Percentiles rank a stretch among this genome's conserved stretches.
phyloP scores from a whole-genome alignment of 345 rosid genomes.

The Acer yangbiense region DNA sequence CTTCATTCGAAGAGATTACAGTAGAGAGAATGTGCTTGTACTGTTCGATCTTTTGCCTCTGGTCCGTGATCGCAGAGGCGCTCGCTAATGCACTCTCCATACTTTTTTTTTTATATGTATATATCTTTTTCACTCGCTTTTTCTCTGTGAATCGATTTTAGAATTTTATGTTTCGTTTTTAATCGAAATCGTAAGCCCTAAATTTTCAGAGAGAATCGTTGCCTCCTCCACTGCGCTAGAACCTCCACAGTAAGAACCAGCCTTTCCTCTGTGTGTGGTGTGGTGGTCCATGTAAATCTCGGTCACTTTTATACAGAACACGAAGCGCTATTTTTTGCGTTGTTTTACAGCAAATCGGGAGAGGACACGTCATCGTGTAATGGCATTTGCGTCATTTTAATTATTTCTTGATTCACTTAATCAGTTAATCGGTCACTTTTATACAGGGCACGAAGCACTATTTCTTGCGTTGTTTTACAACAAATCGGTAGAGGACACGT shows the following conservation, averaged over 20 bases:
- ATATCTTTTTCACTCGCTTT: neutral
- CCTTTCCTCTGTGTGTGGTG: neutral
- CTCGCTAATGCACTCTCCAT: conserved; percentile 80
- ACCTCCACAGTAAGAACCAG: neutral
- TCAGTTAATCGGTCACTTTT: neutral
- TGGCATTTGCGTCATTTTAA: neutral
- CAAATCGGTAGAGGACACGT: neutral
- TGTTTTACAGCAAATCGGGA: neutral
- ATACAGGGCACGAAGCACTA: neutral
- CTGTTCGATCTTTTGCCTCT: conserved; percentile 98
- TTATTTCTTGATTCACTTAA: too few relatives aligned
- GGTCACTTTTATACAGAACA: neutral
- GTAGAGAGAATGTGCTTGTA: conserved; percentile 87
- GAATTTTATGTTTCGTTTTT: neutral
- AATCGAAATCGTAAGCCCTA: neutral
- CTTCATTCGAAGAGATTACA: conserved; percentile 81
- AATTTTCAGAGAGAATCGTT: neutral
- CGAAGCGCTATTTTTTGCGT: neutral
- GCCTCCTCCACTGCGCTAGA: neutral
- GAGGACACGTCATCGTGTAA: neutral
- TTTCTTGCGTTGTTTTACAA: neutral
- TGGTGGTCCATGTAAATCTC: neutral
- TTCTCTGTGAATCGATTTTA: conserved; percentile 13
- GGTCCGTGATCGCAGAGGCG: conserved; percentile 81
- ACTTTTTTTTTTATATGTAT: neutral